Base-by-base conservation (phyloP, 371 early-diverging fungal species). In the Batrachochytrium dendrobatidis region DNA sequence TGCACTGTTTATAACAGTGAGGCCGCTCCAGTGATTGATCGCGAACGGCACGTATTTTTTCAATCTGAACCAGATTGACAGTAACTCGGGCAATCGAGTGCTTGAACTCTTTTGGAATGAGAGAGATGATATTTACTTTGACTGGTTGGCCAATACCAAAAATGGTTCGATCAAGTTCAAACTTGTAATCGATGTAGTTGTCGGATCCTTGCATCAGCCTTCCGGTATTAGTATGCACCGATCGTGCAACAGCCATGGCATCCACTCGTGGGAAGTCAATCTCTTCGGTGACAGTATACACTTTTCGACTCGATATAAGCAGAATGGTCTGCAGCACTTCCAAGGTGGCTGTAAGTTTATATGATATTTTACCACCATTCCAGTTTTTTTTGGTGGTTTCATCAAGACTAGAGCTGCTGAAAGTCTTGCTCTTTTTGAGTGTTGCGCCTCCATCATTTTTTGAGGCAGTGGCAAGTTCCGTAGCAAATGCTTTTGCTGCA, bases 41-140 rank as follows among this genome's bases (percentile, higher is more conserved):
- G 24, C 49, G 49, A 29, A 48, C 22, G 8, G 8, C 49, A 18
- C 49, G 49, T 7, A 48, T 8, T 29, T 48, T 48, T 48, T 48
- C 49, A 48, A 48, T 29, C 49, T 48, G 49, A 22, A 48, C 49
- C 12, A 48, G 49, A 18, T 48, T 48, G 24, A 48, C 12, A 8
- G 49, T 48, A 29, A 48, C n/a, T 22, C 49, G 25, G 7, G 49
- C 8, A 29, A 48, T 48, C 6, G 49, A 6, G 24, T 12, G 29
- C 49, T 48, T 22, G n/a, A 12, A 29, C 49, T 48, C 49, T 22
- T 8, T 22, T 29, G 49, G 49, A 22, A 48, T 8, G 49, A 48
- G 6, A 8, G 8, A 8, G 8, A 8, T 48, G 49, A 48, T 48
- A 29, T 6, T 8, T 7, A 48, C 49, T 7, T 18, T 22, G 8